Conservation (phyloP, 1,284 basidiomycete genomes). For the Rhodotorula sp. region DNA sequence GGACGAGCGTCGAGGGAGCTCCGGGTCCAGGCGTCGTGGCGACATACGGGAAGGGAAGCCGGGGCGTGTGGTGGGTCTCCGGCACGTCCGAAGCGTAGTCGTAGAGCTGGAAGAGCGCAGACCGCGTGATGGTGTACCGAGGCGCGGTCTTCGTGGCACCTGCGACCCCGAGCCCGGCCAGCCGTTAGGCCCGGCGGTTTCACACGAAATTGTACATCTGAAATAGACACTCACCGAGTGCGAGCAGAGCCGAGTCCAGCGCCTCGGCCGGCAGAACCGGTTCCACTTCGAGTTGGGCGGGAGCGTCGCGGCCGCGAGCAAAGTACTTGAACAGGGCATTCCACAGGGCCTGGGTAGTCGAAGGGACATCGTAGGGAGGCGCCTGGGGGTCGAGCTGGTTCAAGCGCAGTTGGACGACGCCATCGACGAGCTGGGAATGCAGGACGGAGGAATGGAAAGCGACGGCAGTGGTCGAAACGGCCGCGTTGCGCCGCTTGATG, state of each 20-base stretch:
- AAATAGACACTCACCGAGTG: constrained; percentile 15
- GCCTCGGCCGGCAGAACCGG: constrained; percentile 28
- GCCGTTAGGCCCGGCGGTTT: not conserved
- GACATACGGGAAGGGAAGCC: constrained; percentile 26
- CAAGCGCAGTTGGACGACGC: constrained; percentile 24
- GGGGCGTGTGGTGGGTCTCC: constrained; percentile 10
- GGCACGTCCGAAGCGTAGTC: constrained; percentile 27
- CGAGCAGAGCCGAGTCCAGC: constrained; percentile 24
- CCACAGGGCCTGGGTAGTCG: constrained; percentile 33
- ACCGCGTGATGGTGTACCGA: constrained; percentile 25
- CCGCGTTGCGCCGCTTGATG: constrained; percentile 30
- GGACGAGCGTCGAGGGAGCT: constrained; percentile 44
- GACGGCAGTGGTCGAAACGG: constrained; percentile 27
- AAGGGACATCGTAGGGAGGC: constrained; percentile 24
- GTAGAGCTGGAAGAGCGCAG: constrained; percentile 38
- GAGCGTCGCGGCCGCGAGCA: constrained; percentile 23
- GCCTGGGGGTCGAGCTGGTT: constrained; percentile 33
- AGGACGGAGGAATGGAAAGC: constrained; percentile 33
- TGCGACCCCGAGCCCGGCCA: not conserved
- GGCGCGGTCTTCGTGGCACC: constrained; percentile 22
- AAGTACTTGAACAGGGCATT: constrained; percentile 35
- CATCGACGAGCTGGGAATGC: constrained; percentile 32
- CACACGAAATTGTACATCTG: not conserved
- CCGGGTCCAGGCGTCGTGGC: constrained; percentile 8
- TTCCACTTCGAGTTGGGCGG: constrained; percentile 24